These are phyloP conservation scores for Lathyrus aphaca DNA, from an alignment of 306 rosid species.

Conservation along the genomic window DNA sequence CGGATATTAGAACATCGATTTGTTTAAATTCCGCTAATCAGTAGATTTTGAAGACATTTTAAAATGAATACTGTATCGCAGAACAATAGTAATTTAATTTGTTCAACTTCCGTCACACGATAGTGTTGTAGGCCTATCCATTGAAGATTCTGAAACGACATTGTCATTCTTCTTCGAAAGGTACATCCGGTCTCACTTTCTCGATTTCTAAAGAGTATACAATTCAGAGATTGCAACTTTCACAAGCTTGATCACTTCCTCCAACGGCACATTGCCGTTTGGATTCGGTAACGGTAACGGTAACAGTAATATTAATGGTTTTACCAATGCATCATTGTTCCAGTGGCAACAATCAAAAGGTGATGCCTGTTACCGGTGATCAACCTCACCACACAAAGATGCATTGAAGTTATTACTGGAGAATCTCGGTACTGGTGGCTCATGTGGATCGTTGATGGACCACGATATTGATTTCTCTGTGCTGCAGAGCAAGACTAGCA, in stretches of 20 bases:
- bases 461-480: conserved; percentile 62
- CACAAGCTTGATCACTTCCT: conserved; percentile 64
- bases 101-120: background rate
- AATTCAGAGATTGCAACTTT: conserved; percentile 81
- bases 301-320: background rate
- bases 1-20: background rate
- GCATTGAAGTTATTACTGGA: conserved; percentile 62
- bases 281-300: conserved; percentile 44
- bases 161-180: too few relatives aligned
- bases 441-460: conserved; percentile 48
- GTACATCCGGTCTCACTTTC: too few relatives aligned
- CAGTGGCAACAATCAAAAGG: conserved; percentile 54
- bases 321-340: conserved; percentile 60
- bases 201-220: too few relatives aligned
- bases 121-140: background rate
- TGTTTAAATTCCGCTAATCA: background rate
- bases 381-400: conserved; percentile 24
- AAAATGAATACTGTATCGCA: background rate
- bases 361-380: too few relatives aligned
- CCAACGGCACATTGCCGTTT: conserved; percentile 58
- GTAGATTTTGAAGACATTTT: background rate
- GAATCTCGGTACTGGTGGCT: conserved; percentile 29
- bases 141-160: too few relatives aligned
- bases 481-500: conserved; percentile 47
- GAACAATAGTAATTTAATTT: background rate